Base-by-base conservation (phyloP, 495 filamentous ascomycete genomes). In the Parachaetomium inaequale region DNA sequence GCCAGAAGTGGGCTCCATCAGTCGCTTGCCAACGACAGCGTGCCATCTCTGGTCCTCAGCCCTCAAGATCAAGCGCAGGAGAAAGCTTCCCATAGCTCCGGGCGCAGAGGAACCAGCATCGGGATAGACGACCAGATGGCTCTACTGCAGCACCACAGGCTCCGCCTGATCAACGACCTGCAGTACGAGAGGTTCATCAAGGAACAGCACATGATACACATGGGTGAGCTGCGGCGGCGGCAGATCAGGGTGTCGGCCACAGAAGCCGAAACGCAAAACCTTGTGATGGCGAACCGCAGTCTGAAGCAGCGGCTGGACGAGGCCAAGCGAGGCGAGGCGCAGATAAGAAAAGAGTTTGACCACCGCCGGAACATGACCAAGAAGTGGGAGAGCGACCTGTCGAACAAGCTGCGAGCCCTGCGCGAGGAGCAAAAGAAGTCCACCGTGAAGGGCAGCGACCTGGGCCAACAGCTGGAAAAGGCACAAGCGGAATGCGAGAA, bases 121-220 rank as follows among this genome's bases (percentile, higher is more conserved):
- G 70, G 65, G 7, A 52, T 52, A 21, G 70, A 56, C 38, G 75
- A 78, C 36, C 81, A 82, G 55, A 74, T 85, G 47, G 78, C 83
- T 23, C 81, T 82, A 60, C 75, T 91, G 1, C 81, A 89, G 59
- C 81, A 85, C 55, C 83, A 90, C 68, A 79, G 86, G 56, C 79
- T 88, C 55, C 75, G 90, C 15, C 71, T 91, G 10, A 81, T 83
- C 40, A 91, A 90, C 59, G 88, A 92, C 67, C 80, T 92, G 40
- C 88, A 88, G 64, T 91, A 89, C 59, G 88, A 92, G 70, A 77
- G 87, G 23, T 91, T 88, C 68, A 79, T 90, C 58, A 90, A 89
- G 66, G 83, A 87, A 58, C 88, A 91, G 66, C 87, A 91, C 70
- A 79, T 89, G 58, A 80, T 82, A 4, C 88, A 90, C 64, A 90